Percentiles rank a stretch among this genome's conserved stretches.
Conservation (phyloP, 2,329 filamentous ascomycete species). For the Colletotrichum abscissum region DNA sequence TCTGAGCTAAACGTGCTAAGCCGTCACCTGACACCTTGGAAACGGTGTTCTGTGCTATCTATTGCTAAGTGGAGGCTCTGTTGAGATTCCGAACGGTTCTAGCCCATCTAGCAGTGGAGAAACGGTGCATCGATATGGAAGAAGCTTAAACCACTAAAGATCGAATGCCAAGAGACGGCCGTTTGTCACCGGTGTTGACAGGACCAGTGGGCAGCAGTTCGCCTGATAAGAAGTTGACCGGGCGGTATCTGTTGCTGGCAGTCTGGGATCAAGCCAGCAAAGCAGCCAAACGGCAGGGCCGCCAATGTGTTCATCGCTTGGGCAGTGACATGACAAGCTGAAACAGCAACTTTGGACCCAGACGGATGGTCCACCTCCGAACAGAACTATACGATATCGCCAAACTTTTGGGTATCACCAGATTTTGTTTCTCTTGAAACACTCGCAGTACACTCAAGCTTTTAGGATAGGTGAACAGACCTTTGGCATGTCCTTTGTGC, state of each 20-base stretch:
- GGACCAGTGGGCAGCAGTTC: background rate
- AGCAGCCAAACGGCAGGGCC: background rate
- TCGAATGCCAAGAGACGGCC: conserved; percentile 23
- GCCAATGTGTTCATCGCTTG: conserved; percentile 25
- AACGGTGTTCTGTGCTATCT: background rate
- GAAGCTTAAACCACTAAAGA: background rate
- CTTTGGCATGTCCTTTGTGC: background rate
- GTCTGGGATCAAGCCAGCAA: background rate
- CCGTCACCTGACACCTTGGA: background rate
- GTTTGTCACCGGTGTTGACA: conserved; percentile 14
- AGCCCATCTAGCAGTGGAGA: background rate
- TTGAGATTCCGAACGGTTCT: background rate
- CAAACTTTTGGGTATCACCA: background rate
- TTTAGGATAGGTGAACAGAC: background rate
- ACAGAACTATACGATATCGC: conserved; percentile 9
- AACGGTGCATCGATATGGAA: background rate
- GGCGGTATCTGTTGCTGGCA: background rate
- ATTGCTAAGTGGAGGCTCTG: background rate
- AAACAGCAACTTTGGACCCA: conserved; percentile 22
- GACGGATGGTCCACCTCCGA: background rate
- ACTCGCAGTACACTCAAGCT: conserved; percentile 3
- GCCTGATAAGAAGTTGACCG: background rate
- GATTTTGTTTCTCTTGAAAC: background rate
- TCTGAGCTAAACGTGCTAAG: conserved; percentile 2
- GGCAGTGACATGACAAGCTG: conserved; percentile 7